Conservation (phyloP, 108 stramenopile genomes). For the Mediolabrus comicus region DNA sequence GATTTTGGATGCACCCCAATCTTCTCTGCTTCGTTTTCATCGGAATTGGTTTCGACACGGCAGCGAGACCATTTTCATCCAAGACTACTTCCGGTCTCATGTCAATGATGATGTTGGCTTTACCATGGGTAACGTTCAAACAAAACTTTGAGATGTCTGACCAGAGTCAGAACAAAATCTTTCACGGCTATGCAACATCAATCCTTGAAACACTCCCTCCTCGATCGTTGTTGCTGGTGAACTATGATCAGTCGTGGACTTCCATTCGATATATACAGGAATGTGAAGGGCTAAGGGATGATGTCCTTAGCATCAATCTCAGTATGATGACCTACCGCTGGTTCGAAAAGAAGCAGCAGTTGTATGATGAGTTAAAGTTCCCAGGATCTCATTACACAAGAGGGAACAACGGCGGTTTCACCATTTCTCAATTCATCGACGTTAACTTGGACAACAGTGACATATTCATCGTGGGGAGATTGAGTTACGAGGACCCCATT, state of each 20-base stretch:
- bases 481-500: constrained; percentile 50
- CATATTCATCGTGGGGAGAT: constrained; percentile 62
- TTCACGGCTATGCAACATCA: constrained; percentile 65
- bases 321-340: constrained; percentile 81
- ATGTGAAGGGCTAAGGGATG: constrained; percentile 65
- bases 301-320: constrained; percentile 59
- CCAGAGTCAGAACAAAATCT: constrained; percentile 41
- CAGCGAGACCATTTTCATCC: neutral
- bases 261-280: constrained; percentile 74
- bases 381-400: constrained; percentile 52
- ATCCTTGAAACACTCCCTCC: constrained; percentile 61
- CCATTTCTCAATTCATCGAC: constrained; percentile 58
- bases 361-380: constrained; percentile 51
- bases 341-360: constrained; percentile 54
- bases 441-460: constrained; percentile 35
- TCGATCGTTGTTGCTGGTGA: constrained; percentile 61
- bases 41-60: constrained; percentile 30
- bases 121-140: constrained; percentile 10
- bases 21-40: constrained; percentile 46
- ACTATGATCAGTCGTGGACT: constrained; percentile 87
- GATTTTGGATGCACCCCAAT: constrained; percentile 88
- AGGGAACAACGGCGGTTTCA: constrained; percentile 49
- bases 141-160: constrained; percentile 16
- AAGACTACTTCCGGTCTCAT: neutral
- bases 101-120: neutral